phyloP scores from a whole-genome alignment of 1,284 basidiomycete species.

The Rhodotorula sp. region DNA sequence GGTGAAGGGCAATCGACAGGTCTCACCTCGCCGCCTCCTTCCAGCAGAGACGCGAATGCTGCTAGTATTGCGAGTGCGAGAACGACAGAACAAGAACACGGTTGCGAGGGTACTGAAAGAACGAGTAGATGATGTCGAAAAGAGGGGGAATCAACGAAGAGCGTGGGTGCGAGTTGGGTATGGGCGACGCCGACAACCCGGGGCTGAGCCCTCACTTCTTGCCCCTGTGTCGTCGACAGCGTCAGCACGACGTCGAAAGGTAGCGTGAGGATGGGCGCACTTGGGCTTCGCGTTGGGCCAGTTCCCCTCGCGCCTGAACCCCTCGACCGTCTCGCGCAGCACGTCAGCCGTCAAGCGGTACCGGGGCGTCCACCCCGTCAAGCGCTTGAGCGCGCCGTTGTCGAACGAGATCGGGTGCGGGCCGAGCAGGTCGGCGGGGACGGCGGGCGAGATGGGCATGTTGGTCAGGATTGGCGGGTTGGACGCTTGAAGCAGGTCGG shows the following conservation, averaged over 20 bases:
- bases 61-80: no score
- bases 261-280: background rate
- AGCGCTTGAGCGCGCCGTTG: conserved; percentile 3
- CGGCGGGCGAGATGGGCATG: conserved; percentile 32
- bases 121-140: background rate
- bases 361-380: conserved; percentile 29
- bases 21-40: no score
- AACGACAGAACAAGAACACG: no score
- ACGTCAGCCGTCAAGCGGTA: conserved; percentile 2
- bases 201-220: background rate
- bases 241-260: background rate
- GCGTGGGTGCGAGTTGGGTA: no score
- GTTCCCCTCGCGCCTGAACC: conserved; percentile 25
- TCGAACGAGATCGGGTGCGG: conserved; percentile 28
- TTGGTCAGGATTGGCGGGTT: conserved; percentile 24
- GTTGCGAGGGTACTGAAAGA: no score
- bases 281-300: conserved; percentile 30
- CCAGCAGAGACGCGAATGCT: no score
- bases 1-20: no score
- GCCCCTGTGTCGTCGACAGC: no score
- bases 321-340: conserved; percentile 20
- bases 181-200: no score
- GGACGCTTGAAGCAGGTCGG: conserved; percentile 21
- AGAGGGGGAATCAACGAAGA: background rate
- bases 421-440: conserved; percentile 33